Evolutionary conservation across 75 land plant species (phyloP).

Genomic region (Isoetes taiwanensis): DNA sequence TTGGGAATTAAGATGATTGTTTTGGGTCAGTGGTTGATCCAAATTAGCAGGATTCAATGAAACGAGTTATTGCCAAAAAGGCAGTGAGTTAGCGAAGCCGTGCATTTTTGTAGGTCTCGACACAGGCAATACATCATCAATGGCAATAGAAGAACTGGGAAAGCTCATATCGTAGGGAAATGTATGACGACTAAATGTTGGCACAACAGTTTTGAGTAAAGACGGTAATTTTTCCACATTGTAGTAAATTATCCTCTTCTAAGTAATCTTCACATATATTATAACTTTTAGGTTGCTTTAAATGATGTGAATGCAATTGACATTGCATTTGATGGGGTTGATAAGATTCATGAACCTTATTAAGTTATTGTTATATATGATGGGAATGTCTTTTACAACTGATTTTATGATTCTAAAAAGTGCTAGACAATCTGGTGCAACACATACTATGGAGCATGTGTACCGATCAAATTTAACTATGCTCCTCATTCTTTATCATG

Average conservation of each 20-base stretch:
- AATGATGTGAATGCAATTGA: slow-evolving; percentile 48
- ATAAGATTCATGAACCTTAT: slow-evolving; percentile 45
- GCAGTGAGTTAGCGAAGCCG: slow-evolving; percentile 36
- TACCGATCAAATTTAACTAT: too few species aligned
- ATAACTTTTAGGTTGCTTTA: slow-evolving; percentile 27
- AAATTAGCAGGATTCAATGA: slow-evolving; percentile 21
- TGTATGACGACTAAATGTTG: too few species aligned
- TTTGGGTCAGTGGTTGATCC: slow-evolving; percentile 13
- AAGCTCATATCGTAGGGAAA: slow-evolving; percentile 30
- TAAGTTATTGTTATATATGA: slow-evolving; percentile 20
- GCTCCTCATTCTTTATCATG: too few species aligned
- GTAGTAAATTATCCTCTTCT: too few species aligned
- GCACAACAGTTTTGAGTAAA: slow-evolving; percentile 52
- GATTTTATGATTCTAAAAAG: too few species aligned
- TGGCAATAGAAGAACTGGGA: slow-evolving; percentile 50
- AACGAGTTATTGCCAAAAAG: slow-evolving; percentile 43
- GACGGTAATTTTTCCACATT: slow-evolving; percentile 22
- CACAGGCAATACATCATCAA: slow-evolving; percentile 45
- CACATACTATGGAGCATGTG: too few species aligned
- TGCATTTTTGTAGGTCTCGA: slow-evolving; percentile 50
- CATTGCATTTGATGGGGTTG: slow-evolving; percentile 47
- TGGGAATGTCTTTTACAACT: too few species aligned
- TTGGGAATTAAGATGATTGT: too few species aligned
- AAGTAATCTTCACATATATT: neutral
- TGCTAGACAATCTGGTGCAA: too few species aligned